Base-by-base conservation (phyloP, 306 rosid genomes). In the Myrica gale region DNA sequence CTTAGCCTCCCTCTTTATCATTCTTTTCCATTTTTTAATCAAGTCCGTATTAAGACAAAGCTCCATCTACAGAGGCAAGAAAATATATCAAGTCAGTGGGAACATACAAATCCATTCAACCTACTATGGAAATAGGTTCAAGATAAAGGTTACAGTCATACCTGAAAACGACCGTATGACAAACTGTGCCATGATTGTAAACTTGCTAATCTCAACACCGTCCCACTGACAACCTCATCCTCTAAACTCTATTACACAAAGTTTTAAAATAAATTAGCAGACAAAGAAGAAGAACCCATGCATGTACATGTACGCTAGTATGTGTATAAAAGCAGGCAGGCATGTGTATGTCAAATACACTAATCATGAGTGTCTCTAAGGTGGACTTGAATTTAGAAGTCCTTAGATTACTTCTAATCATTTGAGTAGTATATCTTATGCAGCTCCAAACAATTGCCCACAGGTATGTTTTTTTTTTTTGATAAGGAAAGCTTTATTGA, bases 161-260 rank as follows among this genome's bases (percentile, higher is more conserved):
- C 99, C 97, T 92, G 99, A 87, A 95, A 95, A 66, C 97, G 95
- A 73, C 97, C 99, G 79, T 89, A 89, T 60, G 97, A 92, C 84
- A 95, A 86, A 83, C 97, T 87, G 82, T 89, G 85, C 99, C 97
- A 95, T 41, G 97, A 89, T 83, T 92, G 90, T 85, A 95, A 85
- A 74, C 92, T 87, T 53, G 99, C 97, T 71, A 92, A 79, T 81
- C 85, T 95, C 80, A 95, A 87, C 67, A 92, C 89, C 23, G 92
- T 87, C 81, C 84, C 85, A 74, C 97, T 95, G 78, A 92, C 99
- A 69, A 95, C 84, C 83, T 90, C 99, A 81, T 95, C 99, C 90
- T 90, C 99, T 88, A 95, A 90, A 83, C 99, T 95, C 97, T 92
- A 93, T 74, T 68, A 84, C 55, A 74, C 55, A 72, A 75, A 74